Percentiles rank a stretch among this genome's conserved stretches.
Conservation (phyloP, 2,329 filamentous ascomycete genomes). For the Annulohypoxylon truncatum region DNA sequence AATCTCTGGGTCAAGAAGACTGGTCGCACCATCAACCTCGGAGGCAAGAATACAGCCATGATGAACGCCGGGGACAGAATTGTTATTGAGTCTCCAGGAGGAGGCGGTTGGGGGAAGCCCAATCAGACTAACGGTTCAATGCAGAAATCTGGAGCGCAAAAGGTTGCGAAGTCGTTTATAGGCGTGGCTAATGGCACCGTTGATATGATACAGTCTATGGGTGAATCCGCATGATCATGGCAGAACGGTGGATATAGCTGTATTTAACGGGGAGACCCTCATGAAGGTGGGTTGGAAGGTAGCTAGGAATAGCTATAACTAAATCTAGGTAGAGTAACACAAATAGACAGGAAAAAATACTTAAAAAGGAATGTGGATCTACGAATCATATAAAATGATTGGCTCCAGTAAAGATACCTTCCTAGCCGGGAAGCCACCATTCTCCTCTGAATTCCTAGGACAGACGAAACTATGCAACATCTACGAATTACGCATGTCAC, state of each 20-base stretch:
- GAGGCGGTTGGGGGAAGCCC: conserved; percentile 76
- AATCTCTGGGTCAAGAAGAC: conserved; percentile 84
- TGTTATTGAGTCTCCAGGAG: conserved; percentile 80
- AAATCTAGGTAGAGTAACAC: not conserved
- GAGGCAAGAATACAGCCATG: conserved; percentile 81
- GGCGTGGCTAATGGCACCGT: conserved; percentile 18
- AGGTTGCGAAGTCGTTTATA: conserved; percentile 25
- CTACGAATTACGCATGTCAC: too few relatives aligned
- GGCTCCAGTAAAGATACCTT: not conserved
- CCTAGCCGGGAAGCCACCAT: too few relatives aligned
- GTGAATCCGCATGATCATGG: conserved; percentile 18
- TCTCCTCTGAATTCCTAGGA: too few relatives aligned
- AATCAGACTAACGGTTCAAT: not conserved
- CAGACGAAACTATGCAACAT: too few relatives aligned
- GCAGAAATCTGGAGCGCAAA: not conserved
- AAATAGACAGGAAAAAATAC: not conserved
- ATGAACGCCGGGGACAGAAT: conserved; percentile 83
- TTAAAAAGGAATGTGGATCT: not conserved
- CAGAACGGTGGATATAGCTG: too few relatives aligned
- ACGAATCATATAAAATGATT: not conserved
- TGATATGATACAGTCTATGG: conserved; percentile 24
- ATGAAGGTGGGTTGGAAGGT: too few relatives aligned
- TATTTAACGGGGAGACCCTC: too few relatives aligned
- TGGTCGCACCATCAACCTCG: conserved; percentile 75
- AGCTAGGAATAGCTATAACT: too few relatives aligned